Percentiles rank a stretch among this genome's conserved stretches.
These are phyloP conservation scores for Rhizophagus sp. DNA, from an alignment of 192 early-diverging fungal species.

Conservation along the genomic window DNA sequence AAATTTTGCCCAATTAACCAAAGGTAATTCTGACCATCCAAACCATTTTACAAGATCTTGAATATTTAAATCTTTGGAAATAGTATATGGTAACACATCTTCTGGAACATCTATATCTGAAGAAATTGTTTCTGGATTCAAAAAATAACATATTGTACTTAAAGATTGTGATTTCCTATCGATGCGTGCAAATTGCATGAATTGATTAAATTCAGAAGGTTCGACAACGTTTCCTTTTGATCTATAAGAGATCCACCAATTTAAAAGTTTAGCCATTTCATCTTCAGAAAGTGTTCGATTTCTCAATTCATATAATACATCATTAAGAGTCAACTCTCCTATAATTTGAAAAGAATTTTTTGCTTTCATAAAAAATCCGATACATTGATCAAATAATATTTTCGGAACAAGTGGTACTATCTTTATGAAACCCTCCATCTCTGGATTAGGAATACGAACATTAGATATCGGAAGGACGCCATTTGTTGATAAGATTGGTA, in stretches of 20 bases:
- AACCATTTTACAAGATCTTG: conserved; percentile 19
- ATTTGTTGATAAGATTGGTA: conserved; percentile 65
- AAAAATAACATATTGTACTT: conserved; percentile 53
- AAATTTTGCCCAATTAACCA: conserved; percentile 5
- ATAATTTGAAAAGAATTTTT: conserved; percentile 37
- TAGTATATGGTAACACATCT: conserved; percentile 12
- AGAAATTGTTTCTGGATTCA: conserved; percentile 44
- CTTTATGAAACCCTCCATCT: conserved; percentile 64
- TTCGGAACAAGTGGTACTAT: conserved; percentile 60
- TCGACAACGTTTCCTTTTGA: background rate
- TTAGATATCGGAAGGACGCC: conserved; percentile 57
- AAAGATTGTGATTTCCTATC: conserved; percentile 46
- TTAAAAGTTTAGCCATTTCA: conserved; percentile 69
- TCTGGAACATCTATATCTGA: background rate
- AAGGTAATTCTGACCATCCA: conserved; percentile 12
- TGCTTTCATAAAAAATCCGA: conserved; percentile 57
- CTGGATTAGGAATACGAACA: conserved; percentile 64
- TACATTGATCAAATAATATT: conserved; percentile 52
- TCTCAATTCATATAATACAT: conserved; percentile 68
- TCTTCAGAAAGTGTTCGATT: conserved; percentile 49
- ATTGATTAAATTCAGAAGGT: background rate
- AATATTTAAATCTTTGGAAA: background rate
- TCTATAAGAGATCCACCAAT: conserved; percentile 72
- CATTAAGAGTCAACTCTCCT: conserved; percentile 52
- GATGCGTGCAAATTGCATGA: background rate